Evolutionary conservation across 2,329 filamentous ascomycete species (phyloP).

Genomic region (Elsinoe fawcettii): DNA sequence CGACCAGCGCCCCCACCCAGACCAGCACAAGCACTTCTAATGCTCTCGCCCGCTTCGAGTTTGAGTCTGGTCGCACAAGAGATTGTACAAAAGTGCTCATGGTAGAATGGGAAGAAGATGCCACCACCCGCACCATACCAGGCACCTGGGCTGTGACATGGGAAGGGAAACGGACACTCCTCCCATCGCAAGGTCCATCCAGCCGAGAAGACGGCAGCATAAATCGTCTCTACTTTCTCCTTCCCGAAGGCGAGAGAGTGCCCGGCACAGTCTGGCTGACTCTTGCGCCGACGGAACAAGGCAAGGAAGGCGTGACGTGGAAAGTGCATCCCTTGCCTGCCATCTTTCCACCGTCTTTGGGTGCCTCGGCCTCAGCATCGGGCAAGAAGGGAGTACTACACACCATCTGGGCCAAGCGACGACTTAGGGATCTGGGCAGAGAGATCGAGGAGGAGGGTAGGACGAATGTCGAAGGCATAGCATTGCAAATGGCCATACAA

Average conservation of each 20-base stretch:
- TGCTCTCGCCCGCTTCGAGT: constrained; percentile 79
- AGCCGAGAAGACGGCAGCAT: constrained; percentile 32
- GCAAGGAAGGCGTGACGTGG: constrained; percentile 39
- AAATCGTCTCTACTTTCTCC: constrained; percentile 69
- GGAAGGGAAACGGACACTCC: constrained; percentile 64
- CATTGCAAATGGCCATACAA: constrained; percentile 71
- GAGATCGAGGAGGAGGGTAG: constrained; percentile 70
- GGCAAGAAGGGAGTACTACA: constrained; percentile 78
- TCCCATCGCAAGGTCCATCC: constrained; percentile 47
- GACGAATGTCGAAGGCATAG: constrained; percentile 71
- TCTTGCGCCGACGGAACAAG: constrained; percentile 36
- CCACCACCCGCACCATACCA: constrained; percentile 38
- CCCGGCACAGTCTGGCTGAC: constrained; percentile 64
- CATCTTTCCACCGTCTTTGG: constrained; percentile 72
- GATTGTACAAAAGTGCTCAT: constrained; percentile 86
- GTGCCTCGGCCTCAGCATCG: constrained; percentile 55
- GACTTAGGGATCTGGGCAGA: constrained; percentile 63
- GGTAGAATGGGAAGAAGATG: constrained; percentile 77
- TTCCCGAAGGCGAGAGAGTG: constrained; percentile 63
- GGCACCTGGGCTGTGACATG: constrained; percentile 72
- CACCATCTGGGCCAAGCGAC: constrained; percentile 82
- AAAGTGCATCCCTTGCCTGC: constrained; percentile 74
- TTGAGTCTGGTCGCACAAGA: constrained; percentile 66
- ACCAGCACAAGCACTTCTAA: constrained; percentile 44
- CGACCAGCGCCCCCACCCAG: constrained; percentile 28